Evolutionary conservation across 768 basidiomycete genomes (phyloP).

Genomic region (Lactarius pseudohatsudake): DNA sequence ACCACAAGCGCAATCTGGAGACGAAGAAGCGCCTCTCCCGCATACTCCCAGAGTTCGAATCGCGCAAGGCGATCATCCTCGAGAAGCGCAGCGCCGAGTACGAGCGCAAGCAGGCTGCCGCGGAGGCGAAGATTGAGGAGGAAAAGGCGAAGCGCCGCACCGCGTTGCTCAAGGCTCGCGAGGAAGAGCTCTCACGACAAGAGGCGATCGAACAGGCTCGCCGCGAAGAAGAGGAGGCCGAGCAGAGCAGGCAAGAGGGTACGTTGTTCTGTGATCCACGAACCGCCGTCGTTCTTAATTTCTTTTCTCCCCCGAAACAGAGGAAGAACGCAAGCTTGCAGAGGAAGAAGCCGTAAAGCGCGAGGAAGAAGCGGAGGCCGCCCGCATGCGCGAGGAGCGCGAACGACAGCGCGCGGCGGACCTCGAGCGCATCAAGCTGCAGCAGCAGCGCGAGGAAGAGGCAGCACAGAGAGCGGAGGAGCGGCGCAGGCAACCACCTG

Average conservation of each 20-base stretch:
- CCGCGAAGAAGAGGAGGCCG: constrained; percentile 44
- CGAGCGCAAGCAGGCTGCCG: constrained; percentile 53
- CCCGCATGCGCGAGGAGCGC: constrained; percentile 52
- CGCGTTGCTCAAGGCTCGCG: constrained; percentile 55
- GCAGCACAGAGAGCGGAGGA: constrained; percentile 45
- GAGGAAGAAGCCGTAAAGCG: constrained; percentile 46
- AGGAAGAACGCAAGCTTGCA: constrained; percentile 33
- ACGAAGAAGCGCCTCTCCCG: constrained; percentile 73
- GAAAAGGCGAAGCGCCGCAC: constrained; percentile 77
- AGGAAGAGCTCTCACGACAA: constrained; percentile 48
- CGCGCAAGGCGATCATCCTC: constrained; percentile 52
- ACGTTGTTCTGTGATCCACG: constrained; percentile 30
- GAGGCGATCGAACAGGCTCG: constrained; percentile 43
- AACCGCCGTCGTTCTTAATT: constrained; percentile 2
- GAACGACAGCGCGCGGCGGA: constrained; percentile 52
- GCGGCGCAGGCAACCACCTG: constrained; percentile 37
- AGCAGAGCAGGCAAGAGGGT: constrained; percentile 53
- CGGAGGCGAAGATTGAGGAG: constrained; percentile 70
- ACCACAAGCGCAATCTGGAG: constrained; percentile 65
- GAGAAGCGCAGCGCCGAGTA: constrained; percentile 65
- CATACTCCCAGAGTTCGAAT: constrained; percentile 69
- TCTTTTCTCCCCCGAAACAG: constrained; percentile 20
- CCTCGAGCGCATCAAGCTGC: constrained; percentile 55
- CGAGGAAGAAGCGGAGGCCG: constrained; percentile 59
- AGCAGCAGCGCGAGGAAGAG: constrained; percentile 60